phyloP scores from a whole-genome alignment of 768 basidiomycete genomes.

The Sporobolomyces roseus region DNA sequence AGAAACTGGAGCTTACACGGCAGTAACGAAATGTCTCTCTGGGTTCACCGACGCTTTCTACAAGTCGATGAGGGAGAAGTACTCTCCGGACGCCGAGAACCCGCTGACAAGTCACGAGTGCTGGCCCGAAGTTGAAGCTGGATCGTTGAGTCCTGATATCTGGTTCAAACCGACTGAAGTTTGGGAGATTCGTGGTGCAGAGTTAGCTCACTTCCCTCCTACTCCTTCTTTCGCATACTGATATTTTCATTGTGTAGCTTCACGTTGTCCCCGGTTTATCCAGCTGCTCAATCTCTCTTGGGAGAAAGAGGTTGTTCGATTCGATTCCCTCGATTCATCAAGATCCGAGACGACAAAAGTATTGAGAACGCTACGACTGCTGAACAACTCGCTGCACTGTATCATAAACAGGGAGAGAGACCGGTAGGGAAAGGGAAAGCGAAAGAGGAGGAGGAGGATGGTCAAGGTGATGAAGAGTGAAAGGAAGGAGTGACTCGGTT shows the following conservation, averaged over 20 bases:
- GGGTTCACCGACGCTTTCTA: slow-evolving; percentile 66
- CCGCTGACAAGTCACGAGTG: slow-evolving; percentile 36
- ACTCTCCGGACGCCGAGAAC: slow-evolving; percentile 64
- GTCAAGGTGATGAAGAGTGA: too few species aligned
- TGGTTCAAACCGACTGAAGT: slow-evolving; percentile 53
- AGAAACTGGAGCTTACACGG: slow-evolving; percentile 46
- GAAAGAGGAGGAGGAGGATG: neutral
- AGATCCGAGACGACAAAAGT: slow-evolving; percentile 66
- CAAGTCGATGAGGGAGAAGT: slow-evolving; percentile 64
- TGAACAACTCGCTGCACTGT: slow-evolving; percentile 66
- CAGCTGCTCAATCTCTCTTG: slow-evolving; percentile 66
- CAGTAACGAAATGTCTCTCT: slow-evolving; percentile 86
- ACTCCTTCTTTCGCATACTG: too few species aligned
- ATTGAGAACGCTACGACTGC: slow-evolving; percentile 70
- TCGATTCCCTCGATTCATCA: slow-evolving; percentile 83
- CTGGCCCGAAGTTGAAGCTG: slow-evolving; percentile 25
- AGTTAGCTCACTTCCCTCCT: slow-evolving; percentile 43
- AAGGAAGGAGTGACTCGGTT: too few species aligned
- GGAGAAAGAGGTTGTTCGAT: slow-evolving; percentile 70
- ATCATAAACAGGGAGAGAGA: slow-evolving; percentile 58
- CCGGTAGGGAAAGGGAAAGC: neutral
- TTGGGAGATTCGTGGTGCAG: slow-evolving; percentile 71
- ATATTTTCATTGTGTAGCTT: slow-evolving; percentile 5
- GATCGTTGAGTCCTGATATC: slow-evolving; percentile 48
- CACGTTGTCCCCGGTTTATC: slow-evolving; percentile 64